These are phyloP conservation scores for Phytophthora niederhauseri DNA, from an alignment of 352 stramenopile genomes.

Conservation along the genomic window DNA sequence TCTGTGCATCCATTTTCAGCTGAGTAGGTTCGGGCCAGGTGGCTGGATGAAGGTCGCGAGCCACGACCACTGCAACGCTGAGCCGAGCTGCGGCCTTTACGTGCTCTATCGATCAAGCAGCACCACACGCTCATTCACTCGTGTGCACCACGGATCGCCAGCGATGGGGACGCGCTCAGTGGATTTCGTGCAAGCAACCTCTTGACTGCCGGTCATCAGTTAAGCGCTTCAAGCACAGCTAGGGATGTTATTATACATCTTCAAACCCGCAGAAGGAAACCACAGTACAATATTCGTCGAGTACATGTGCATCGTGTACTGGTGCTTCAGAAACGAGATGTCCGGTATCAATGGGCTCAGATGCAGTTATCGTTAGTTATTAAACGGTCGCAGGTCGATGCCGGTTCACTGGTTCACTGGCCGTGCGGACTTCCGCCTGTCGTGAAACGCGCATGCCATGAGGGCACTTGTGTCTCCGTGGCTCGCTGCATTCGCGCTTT, in stretches of 20 bases:
- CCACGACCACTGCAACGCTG: neutral
- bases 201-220: neutral
- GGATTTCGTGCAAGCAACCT: neutral
- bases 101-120: neutral
- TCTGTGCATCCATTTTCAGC: neutral
- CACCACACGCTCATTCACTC: neutral
- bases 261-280: neutral
- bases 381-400: neutral
- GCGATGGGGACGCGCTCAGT: neutral
- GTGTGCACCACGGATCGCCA: too few relatives aligned
- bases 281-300: neutral
- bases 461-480: too few relatives aligned
- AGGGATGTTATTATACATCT: too few relatives aligned
- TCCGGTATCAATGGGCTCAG: conserved; percentile 8
- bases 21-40: neutral
- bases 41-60: neutral
- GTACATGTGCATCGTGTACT: neutral
- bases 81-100: neutral
- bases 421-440: conserved; percentile 9
- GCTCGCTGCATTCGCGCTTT: conserved; percentile 11
- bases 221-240: neutral
- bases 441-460: conserved; percentile 12
- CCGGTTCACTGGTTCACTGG: neutral
- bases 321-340: conserved; percentile 9
- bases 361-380: neutral